A percentile compares a stretch with the other conserved stretches of the same genome.
phyloP scores from a whole-genome alignment of 2,329 filamentous ascomycete genomes.

The Trichoderma asperellum region DNA sequence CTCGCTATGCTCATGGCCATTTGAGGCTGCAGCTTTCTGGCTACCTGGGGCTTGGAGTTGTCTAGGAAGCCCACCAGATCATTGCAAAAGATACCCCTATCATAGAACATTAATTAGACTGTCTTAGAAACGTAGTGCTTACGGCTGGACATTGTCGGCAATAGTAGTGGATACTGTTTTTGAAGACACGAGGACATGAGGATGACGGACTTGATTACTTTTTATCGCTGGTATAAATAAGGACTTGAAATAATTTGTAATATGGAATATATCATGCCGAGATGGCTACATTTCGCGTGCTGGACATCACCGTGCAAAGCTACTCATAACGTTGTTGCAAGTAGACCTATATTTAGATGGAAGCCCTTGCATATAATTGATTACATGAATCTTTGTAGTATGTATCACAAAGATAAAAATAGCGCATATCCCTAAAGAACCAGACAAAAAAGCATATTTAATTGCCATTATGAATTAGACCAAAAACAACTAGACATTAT shows the following conservation, averaged over 20 bases:
- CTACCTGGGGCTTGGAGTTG: not conserved
- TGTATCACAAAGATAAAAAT: not conserved
- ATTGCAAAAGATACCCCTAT: slow-evolving; percentile 1
- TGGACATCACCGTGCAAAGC: not conserved
- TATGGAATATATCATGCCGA: not conserved
- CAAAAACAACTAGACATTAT: not conserved
- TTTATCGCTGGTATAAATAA: not conserved
- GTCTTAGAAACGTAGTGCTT: slow-evolving; percentile 2
- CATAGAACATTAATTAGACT: not conserved
- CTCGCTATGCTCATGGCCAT: slow-evolving; percentile 22
- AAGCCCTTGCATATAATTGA: not conserved
- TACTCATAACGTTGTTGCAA: not conserved
- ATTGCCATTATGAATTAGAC: not conserved
- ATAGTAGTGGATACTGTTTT: slow-evolving; percentile 5
- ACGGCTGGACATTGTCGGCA: slow-evolving; percentile 7
- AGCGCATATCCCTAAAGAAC: not conserved
- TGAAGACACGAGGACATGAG: not conserved
- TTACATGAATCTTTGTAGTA: not conserved
- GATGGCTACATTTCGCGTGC: not conserved
- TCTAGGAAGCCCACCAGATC: not conserved
- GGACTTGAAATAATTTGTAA: slow-evolving; percentile 1
- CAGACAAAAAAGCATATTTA: no score
- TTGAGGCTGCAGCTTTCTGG: not conserved
- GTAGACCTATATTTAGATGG: not conserved
- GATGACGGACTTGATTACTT: not conserved